These are phyloP conservation scores for Calocera cornea DNA, from an alignment of 768 basidiomycete species.

Conservation along the genomic window DNA sequence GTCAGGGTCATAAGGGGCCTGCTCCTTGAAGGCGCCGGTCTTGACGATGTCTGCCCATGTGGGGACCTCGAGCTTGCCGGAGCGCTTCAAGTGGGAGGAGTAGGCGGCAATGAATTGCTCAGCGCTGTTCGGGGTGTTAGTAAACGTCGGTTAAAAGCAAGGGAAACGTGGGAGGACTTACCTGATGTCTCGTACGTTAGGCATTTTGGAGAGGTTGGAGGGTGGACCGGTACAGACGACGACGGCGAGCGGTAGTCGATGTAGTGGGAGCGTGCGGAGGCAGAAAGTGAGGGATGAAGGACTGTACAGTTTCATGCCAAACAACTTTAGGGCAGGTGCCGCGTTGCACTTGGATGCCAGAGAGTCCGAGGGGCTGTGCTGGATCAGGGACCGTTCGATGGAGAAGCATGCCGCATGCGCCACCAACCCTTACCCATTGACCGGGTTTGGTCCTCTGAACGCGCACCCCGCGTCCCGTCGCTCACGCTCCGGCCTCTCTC, in stretches of 20 bases:
- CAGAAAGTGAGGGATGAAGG: background rate
- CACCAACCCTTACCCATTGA: background rate
- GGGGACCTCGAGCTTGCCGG: constrained; percentile 98
- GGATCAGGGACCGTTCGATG: background rate
- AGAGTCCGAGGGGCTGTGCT: background rate
- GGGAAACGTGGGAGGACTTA: background rate
- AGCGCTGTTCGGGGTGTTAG: constrained; percentile 40
- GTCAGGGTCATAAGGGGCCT: constrained; percentile 96
- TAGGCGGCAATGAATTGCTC: constrained; percentile 90
- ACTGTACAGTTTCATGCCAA: background rate
- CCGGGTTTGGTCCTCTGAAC: background rate
- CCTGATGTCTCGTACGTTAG: constrained; percentile 10
- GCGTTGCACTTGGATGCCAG: too few relatives aligned
- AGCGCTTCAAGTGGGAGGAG: constrained; percentile 90
- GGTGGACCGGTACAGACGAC: background rate
- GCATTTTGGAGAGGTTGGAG: constrained; percentile 4
- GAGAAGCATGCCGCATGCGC: background rate
- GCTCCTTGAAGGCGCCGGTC: constrained; percentile 94
- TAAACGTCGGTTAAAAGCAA: background rate
- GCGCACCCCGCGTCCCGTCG: background rate
- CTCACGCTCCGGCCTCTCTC: background rate
- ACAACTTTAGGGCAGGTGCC: background rate
- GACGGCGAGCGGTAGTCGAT: background rate
- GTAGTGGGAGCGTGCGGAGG: constrained; percentile 1
- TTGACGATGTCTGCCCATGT: constrained; percentile 98